phyloP scores from a whole-genome alignment of 2,329 filamentous ascomycete species.

The Aspergillus japonicus region DNA sequence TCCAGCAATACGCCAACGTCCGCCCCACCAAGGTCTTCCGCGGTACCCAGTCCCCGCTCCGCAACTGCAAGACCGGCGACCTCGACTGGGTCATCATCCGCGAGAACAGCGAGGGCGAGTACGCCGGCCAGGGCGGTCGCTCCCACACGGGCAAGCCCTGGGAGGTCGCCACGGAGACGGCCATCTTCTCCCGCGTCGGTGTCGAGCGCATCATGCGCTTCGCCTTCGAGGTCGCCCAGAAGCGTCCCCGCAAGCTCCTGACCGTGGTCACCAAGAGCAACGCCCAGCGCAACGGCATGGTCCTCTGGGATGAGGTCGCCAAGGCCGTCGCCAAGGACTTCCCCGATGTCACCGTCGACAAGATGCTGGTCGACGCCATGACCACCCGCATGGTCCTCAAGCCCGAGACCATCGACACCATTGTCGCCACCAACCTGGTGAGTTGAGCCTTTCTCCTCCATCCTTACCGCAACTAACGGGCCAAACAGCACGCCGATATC shows the following conservation, averaged over 20 bases:
- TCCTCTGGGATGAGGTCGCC: slow-evolving; percentile 66
- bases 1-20: slow-evolving; percentile 69
- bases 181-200: slow-evolving; percentile 62
- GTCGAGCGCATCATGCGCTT: slow-evolving; percentile 62
- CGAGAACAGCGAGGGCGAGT: slow-evolving; percentile 67
- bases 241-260: slow-evolving; percentile 56
- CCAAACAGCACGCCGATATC: slow-evolving; percentile 57
- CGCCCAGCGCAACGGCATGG: slow-evolving; percentile 65
- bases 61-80: slow-evolving; percentile 54
- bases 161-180: slow-evolving; percentile 63
- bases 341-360: slow-evolving; percentile 60
- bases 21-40: slow-evolving; percentile 63
- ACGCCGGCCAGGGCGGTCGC: slow-evolving; percentile 63
- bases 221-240: slow-evolving; percentile 60
- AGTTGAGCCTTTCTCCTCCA: slow-evolving; percentile 3
- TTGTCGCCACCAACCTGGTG: slow-evolving; percentile 61
- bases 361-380: slow-evolving; percentile 68
- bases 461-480: neutral
- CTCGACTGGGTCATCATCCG: slow-evolving; percentile 67
- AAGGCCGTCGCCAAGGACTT: slow-evolving; percentile 56
- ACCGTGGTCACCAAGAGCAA: slow-evolving; percentile 67
- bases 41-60: slow-evolving; percentile 60
- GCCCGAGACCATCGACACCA: slow-evolving; percentile 60
- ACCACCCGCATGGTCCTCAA: slow-evolving; percentile 63
- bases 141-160: slow-evolving; percentile 59